Conservation (phyloP, 164 flowering plant species). For the Cinnamomum chago region DNA sequence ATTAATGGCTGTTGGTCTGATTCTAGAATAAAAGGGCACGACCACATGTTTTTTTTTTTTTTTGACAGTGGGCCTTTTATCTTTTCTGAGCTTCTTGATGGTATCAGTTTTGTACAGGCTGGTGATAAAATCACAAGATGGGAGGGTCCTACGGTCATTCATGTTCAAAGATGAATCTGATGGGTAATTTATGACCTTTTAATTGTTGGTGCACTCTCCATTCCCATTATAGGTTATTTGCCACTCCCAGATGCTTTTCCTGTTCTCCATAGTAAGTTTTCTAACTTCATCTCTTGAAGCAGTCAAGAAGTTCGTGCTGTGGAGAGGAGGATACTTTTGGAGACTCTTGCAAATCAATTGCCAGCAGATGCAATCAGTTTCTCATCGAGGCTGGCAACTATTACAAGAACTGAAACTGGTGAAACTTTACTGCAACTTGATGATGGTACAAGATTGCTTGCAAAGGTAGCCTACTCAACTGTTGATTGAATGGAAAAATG, state of each 20-base stretch:
- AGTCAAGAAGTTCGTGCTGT: constrained; percentile 97
- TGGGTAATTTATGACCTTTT: constrained; percentile 32
- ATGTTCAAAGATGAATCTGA: constrained; percentile 75
- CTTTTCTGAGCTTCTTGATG: constrained; percentile 36
- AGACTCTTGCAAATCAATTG: constrained; percentile 65
- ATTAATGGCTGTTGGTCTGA: too few relatives aligned
- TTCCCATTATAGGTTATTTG: not conserved
- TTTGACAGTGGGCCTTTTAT: not conserved
- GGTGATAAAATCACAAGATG: constrained; percentile 67
- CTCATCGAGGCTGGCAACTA: constrained; percentile 60
- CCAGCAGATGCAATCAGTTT: constrained; percentile 55
- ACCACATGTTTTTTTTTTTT: too few relatives aligned
- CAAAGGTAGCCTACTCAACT: constrained; percentile 45
- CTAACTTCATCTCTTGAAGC: constrained; percentile 8
- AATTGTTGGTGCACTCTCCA: not conserved
- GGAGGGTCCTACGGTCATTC: constrained; percentile 78
- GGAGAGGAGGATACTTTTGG: constrained; percentile 77
- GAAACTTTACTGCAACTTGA: constrained; percentile 51
- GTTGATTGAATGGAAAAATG: not conserved
- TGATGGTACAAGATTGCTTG: constrained; percentile 53
- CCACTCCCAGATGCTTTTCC: not conserved
- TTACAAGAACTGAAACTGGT: constrained; percentile 36
- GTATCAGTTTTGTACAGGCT: constrained; percentile 78
- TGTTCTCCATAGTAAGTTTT: not conserved
- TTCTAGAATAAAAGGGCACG: too few relatives aligned